Evolutionary conservation across 768 basidiomycete genomes (phyloP).

Genomic region (Lentinula boryana): DNA sequence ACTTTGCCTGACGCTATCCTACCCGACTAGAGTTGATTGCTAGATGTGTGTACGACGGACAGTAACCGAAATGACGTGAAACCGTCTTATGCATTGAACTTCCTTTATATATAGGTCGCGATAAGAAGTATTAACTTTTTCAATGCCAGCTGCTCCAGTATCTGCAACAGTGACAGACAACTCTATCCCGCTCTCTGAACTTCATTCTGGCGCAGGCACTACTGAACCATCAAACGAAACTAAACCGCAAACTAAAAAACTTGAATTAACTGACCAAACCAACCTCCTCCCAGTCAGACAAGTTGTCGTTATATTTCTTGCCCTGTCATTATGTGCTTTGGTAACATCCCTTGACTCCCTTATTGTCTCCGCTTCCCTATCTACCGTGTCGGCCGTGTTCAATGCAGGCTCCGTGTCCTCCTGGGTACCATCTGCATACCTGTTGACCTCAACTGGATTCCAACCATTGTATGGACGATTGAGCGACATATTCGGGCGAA

Average conservation of each 20-base stretch:
- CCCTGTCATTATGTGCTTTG: slow-evolving; percentile 54
- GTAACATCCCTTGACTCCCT: slow-evolving; percentile 57
- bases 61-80: not conserved
- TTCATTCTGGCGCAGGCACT: too few relatives aligned
- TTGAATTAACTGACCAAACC: slow-evolving; percentile 61
- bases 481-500: slow-evolving; percentile 65
- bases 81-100: not conserved
- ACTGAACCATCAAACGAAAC: not conserved
- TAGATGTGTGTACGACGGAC: not conserved
- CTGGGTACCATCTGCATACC: slow-evolving; percentile 70
- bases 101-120: not conserved
- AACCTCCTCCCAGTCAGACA: slow-evolving; percentile 65
- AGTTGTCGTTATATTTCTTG: slow-evolving; percentile 54
- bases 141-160: too few relatives aligned
- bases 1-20: too few relatives aligned
- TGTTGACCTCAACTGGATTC: slow-evolving; percentile 60
- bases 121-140: too few relatives aligned
- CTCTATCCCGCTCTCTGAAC: not conserved
- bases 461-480: slow-evolving; percentile 58
- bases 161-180: not conserved
- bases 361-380: slow-evolving; percentile 58
- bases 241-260: not conserved
- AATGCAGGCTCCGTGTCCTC: slow-evolving; percentile 55
- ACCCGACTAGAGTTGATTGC: too few relatives aligned
- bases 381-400: slow-evolving; percentile 62